Evolutionary conservation across 2,329 filamentous ascomycete genomes (phyloP).

Genomic region (Xylaria polymorpha): DNA sequence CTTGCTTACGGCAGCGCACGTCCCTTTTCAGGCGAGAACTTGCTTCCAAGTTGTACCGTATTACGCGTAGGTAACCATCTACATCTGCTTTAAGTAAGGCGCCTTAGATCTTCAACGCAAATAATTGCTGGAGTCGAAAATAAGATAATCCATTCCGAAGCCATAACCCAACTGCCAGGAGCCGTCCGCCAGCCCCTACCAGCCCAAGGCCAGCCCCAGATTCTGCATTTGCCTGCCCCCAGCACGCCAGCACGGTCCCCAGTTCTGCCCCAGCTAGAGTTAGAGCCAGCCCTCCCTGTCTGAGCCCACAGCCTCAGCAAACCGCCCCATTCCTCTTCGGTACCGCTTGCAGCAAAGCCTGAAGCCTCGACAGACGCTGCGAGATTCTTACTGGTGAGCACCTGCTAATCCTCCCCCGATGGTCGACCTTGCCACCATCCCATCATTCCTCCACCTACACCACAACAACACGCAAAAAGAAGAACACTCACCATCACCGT

Average conservation of each 20-base stretch:
- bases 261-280: not conserved
- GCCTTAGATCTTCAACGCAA: too few species aligned
- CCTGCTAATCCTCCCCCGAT: constrained; percentile 25
- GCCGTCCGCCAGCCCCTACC: constrained; percentile 24
- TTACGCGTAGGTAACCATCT: too few species aligned
- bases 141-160: too few species aligned
- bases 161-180: constrained; percentile 22
- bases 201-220: constrained; percentile 32
- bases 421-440: constrained; percentile 30
- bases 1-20: too few species aligned
- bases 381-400: constrained; percentile 35
- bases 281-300: constrained; percentile 27
- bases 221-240: constrained; percentile 33
- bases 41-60: too few species aligned
- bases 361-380: constrained; percentile 30
- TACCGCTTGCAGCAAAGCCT: constrained; percentile 40
- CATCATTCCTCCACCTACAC: constrained; percentile 36
- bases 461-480: constrained; percentile 35
- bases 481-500: constrained; percentile 33
- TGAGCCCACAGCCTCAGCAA: constrained; percentile 32
- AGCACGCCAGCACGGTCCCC: constrained; percentile 1
- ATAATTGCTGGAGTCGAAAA: too few species aligned
- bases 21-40: too few species aligned
- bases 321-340: constrained; percentile 39
- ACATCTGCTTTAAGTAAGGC: too few species aligned